A percentile compares a stretch with the other conserved stretches of the same genome.
Conservation (phyloP, 2,329 filamentous ascomycete species). For the Didymosphaeria variabile region DNA sequence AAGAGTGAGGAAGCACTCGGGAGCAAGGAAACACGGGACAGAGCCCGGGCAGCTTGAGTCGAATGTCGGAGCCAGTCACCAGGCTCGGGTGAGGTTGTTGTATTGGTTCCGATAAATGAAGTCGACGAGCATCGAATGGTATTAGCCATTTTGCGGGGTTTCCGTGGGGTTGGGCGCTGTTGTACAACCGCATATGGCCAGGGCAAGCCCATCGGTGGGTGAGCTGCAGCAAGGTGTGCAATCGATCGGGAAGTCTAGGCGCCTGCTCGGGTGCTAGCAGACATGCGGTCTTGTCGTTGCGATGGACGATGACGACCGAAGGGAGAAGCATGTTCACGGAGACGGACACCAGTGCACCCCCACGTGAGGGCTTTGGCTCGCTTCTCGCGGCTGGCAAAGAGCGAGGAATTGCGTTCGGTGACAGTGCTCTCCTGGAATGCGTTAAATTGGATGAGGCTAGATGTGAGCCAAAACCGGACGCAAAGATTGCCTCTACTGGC, state of each 20-base stretch:
- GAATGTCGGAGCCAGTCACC: slow-evolving; percentile 6
- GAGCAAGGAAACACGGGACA: slow-evolving; percentile 5
- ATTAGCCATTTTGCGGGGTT: slow-evolving; percentile 27
- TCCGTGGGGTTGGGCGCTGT: slow-evolving; percentile 22
- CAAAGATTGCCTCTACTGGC: slow-evolving; percentile 2
- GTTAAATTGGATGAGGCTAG: not conserved
- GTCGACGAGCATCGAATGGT: slow-evolving; percentile 14
- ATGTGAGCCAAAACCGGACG: not conserved
- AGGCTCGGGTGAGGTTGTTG: not conserved
- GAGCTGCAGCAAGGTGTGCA: slow-evolving; percentile 13
- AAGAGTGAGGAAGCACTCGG: not conserved
- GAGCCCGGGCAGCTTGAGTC: slow-evolving; percentile 4
- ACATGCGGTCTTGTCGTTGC: not conserved
- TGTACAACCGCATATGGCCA: slow-evolving; percentile 13
- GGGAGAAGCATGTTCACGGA: slow-evolving; percentile 8
- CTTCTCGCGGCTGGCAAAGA: slow-evolving; percentile 18
- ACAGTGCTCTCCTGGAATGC: not conserved
- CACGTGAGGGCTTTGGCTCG: slow-evolving; percentile 12
- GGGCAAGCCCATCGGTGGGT: slow-evolving; percentile 17
- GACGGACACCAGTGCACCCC: slow-evolving; percentile 7
- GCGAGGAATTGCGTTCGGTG: slow-evolving; percentile 6
- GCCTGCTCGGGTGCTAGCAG: not conserved
- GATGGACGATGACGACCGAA: slow-evolving; percentile 16
- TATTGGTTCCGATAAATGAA: slow-evolving; percentile 20
- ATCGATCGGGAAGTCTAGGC: slow-evolving; percentile 8